Base-by-base conservation (phyloP, 108 stramenopile genomes). In the Chaetoceros muelleri region DNA sequence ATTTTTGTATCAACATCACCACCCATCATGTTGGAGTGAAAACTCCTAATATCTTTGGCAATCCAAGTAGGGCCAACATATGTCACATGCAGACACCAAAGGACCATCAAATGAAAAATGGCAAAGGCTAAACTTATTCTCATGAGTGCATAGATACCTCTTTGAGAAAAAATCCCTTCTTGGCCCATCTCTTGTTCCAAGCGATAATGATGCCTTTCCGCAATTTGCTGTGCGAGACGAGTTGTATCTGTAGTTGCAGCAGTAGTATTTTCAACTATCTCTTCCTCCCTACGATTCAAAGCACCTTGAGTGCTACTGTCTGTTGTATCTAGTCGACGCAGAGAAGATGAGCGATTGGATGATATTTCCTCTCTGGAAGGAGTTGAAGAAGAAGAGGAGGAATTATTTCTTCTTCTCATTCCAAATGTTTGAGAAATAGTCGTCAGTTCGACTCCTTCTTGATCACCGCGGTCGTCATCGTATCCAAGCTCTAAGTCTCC, bases 31-130 rank as follows among this genome's bases (percentile, higher is more conserved):
- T 44, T 18, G 13, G 52, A 7, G n/a, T n/a, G n/a, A n/a, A n/a
- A n/a, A 7, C 18, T 24, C 24, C 23, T 24, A 55, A 40, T 46
- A 22, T 21, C 31, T 40, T 55, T 44, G 48, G 2, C 53, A 74
- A 74, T 17, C n/a, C n/a, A n/a, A 52, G 48, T 24, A 1, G 74
- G 69, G 18, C 71, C 74, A 19, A 72, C 66, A 48, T 75, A 75
- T 7, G 74, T 75, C 5, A 53, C 58, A 59, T 75, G 74, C 22
- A 75, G 71, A 25, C 55, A 23, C 24, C 46, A 44, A 13, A 75
- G 48, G 18, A 64, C 53, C 29, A 69, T 55, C 17, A 75, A 21
- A 34, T 70, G 69, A 17, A 70, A 30, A 2, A 68, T 16, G 31
- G 52, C 74, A 17, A 70, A 17, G 0, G 19, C 47, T 18, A 70